These are phyloP conservation scores for Kodamaea sp. DNA, from an alignment of 1,139 yeast genomes.

Conservation along the genomic window DNA sequence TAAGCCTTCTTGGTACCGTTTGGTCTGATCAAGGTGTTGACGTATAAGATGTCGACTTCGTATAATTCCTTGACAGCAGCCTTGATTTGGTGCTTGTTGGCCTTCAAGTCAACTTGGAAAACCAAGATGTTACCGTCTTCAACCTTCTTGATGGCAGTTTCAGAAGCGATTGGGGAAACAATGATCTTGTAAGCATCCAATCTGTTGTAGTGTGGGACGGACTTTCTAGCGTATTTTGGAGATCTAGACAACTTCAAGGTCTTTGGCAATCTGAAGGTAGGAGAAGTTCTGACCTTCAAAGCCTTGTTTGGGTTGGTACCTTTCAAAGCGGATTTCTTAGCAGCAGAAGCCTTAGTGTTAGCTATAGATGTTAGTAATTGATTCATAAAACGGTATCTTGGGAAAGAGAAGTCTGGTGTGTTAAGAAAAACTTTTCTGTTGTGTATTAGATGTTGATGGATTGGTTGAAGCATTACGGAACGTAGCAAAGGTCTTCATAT, in stretches of 20 bases:
- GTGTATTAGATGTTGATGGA: too few relatives aligned
- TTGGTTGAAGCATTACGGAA: too few relatives aligned
- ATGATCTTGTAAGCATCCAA: slow-evolving; percentile 94
- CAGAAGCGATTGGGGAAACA: slow-evolving; percentile 95
- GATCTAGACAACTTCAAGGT: slow-evolving; percentile 90
- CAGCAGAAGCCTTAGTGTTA: slow-evolving; percentile 81
- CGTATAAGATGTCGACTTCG: slow-evolving; percentile 91
- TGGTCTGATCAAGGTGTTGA: slow-evolving; percentile 97
- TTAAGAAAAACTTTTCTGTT: too few relatives aligned
- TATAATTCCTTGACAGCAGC: slow-evolving; percentile 97
- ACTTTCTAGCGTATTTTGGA: slow-evolving; percentile 94
- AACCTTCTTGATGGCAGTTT: slow-evolving; percentile 99
- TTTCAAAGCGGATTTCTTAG: slow-evolving; percentile 98
- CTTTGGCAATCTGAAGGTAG: slow-evolving; percentile 98
- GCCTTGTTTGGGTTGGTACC: slow-evolving; percentile 94
- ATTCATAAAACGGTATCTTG: too few relatives aligned
- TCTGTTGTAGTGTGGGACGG: slow-evolving; percentile 98
- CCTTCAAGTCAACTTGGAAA: slow-evolving; percentile 94
- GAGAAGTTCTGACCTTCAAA: slow-evolving; percentile 89
- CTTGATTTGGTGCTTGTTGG: slow-evolving; percentile 98
- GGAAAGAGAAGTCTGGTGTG: too few relatives aligned
- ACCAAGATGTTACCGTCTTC: slow-evolving; percentile 99
- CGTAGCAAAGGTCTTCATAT: too few relatives aligned
- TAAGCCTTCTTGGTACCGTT: slow-evolving; percentile 99
- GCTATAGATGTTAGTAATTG: slow-evolving; percentile 32